Base-by-base conservation (phyloP, 495 filamentous ascomycete genomes). In the Letharia lupina region DNA sequence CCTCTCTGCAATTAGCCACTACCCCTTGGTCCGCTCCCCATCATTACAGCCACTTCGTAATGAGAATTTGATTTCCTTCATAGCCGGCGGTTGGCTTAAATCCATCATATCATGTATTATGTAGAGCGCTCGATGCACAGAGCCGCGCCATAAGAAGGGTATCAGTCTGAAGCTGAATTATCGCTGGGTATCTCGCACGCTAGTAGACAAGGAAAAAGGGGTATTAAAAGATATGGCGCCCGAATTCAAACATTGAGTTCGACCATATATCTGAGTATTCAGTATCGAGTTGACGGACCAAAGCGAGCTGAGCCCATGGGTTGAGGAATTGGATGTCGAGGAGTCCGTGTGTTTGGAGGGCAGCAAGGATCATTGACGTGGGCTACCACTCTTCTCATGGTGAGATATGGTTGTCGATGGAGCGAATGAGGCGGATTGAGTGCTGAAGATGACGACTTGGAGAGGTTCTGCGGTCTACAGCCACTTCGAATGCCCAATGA, bases 131-230 rank as follows among this genome's bases (percentile, higher is more conserved):
- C 62, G 23, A 57, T 41, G 62, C 62, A 23, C 40, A 57, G 20
- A 37, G n/a, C 37, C 35, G 40, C 62, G 31, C 23, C 5, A 5
- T n/a, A 50, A 64, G 48, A 64, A 64, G 56, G 62, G 50, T 64
- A 58, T 64, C 40, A 58, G 37, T 64, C 16, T 64, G 62, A 64
- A 64, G 39, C 62, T 40, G 44, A 64, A 64, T 57, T 40, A n/a
- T 64, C 64, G 42, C 64, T 65, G 64, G 64, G 64, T 65, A 65
- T 65, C 64, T 61, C 56, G 40, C 64, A 61, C 58, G 56, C 64
- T 60, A 60, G 56, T 35, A 40, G 28, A 47, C 9, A 47, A 65
- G 45, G 52, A 65, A 70, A 42, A 52, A 52, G 13, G 40, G 37
- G 28, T 18, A 33, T 39, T 41, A 45, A 6, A 12, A 42, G 9